Conservation (phyloP, 495 filamentous ascomycete genomes). For the Stereocaulon alpinum region DNA sequence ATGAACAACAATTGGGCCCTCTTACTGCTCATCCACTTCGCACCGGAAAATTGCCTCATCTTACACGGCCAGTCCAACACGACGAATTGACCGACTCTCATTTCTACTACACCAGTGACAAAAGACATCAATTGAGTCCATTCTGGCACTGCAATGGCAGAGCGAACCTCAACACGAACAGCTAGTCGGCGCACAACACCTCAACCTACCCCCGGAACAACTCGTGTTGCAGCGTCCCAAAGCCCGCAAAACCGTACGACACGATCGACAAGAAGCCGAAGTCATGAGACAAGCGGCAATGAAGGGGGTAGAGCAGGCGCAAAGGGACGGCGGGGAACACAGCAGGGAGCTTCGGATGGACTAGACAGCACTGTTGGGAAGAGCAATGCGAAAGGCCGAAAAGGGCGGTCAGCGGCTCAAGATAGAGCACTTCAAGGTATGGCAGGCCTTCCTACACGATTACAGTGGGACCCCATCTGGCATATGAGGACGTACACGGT, state of each 20-base stretch:
- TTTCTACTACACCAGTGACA: not conserved
- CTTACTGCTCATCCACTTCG: not conserved
- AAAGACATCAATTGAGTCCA: not conserved
- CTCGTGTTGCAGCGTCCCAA: conserved; percentile 2
- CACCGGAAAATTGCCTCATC: not conserved
- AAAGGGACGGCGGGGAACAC: conserved; percentile 18
- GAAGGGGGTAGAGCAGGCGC: conserved; percentile 6
- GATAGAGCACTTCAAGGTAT: conserved; percentile 8
- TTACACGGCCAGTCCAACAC: not conserved
- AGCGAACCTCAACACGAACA: conserved; percentile 23
- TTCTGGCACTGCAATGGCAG: conserved; percentile 24
- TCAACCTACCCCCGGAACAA: conserved; percentile 22
- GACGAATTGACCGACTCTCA: no score
- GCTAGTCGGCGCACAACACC: conserved; percentile 24
- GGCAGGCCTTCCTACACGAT: not conserved
- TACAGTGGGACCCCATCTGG: no score
- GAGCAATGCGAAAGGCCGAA: conserved; percentile 6
- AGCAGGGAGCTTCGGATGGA: conserved; percentile 29
- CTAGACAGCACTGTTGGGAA: not conserved
- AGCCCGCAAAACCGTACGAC: conserved; percentile 19
- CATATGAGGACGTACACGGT: no score
- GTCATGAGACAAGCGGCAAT: conserved; percentile 28
- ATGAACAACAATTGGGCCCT: not conserved
- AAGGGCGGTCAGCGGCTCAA: not conserved
- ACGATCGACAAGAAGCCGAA: conserved; percentile 31